These are phyloP conservation scores for Cyclotella sp. DNA, from an alignment of 108 stramenopile genomes.

Conservation along the genomic window DNA sequence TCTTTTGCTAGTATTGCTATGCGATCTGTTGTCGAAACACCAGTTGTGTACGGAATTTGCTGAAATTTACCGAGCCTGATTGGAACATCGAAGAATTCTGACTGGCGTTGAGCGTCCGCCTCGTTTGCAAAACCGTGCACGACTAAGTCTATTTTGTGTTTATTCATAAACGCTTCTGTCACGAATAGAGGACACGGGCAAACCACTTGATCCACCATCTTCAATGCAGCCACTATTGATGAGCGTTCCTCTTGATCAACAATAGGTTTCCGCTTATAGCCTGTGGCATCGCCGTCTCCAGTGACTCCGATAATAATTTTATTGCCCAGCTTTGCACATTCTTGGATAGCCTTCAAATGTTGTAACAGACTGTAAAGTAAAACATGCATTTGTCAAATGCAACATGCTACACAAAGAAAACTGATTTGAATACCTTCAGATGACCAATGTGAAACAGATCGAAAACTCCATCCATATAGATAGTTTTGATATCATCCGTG, in stretches of 20 bases:
- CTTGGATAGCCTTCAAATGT: constrained; percentile 55
- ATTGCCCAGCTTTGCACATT: constrained; percentile 60
- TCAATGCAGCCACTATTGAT: constrained; percentile 58
- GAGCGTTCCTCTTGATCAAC: constrained; percentile 63
- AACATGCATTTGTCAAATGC: no score
- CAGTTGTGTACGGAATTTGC: constrained; percentile 61
- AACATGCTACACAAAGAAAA: no score
- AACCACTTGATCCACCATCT: constrained; percentile 59
- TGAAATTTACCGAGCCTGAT: constrained; percentile 60
- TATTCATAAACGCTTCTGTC: constrained; percentile 68
- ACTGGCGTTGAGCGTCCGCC: constrained; percentile 60
- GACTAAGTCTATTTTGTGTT: constrained; percentile 70
- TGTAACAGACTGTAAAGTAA: neutral
- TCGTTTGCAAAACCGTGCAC: constrained; percentile 79
- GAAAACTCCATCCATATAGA: constrained; percentile 83
- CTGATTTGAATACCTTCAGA: constrained; percentile 17
- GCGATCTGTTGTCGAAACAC: constrained; percentile 71
- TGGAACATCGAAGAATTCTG: constrained; percentile 63
- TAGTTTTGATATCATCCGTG: constrained; percentile 23
- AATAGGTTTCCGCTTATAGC: constrained; percentile 74
- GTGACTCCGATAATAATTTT: constrained; percentile 73
- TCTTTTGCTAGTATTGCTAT: constrained; percentile 23
- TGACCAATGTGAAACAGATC: constrained; percentile 85
- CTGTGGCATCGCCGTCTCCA: constrained; percentile 71
- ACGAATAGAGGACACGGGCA: constrained; percentile 79